Conservation (phyloP, 192 early-diverging fungal genomes). For the Entomortierella beljakovae region DNA sequence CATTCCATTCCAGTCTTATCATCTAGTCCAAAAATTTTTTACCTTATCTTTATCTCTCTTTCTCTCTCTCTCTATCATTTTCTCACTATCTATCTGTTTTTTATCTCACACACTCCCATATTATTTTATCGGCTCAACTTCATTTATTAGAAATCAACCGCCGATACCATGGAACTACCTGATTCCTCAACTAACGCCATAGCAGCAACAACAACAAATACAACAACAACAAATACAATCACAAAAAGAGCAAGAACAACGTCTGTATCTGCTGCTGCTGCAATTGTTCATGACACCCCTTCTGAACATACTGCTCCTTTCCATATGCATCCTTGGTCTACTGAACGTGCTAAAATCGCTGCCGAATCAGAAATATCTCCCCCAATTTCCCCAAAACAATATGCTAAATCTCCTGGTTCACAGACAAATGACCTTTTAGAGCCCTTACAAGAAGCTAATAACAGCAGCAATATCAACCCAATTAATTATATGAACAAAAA, state of each 20-base stretch:
- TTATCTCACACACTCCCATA: too few relatives aligned
- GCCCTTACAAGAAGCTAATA: constrained; percentile 32
- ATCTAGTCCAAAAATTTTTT: too few relatives aligned
- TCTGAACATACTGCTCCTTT: constrained; percentile 10
- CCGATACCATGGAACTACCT: neutral
- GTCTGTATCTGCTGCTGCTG: constrained; percentile 27
- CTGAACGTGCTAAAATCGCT: constrained; percentile 45
- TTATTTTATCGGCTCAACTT: neutral
- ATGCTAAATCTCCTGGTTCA: constrained; percentile 16
- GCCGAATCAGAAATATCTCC: constrained; percentile 42
- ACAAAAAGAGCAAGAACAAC: constrained; percentile 17
- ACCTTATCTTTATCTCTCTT: too few relatives aligned
- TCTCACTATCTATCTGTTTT: too few relatives aligned
- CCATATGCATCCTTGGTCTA: constrained; percentile 42
- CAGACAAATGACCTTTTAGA: constrained; percentile 25
- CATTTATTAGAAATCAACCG: too few relatives aligned
- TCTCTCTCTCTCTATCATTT: too few relatives aligned
- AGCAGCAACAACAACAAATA: neutral
- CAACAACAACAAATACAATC: neutral
- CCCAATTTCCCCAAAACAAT: constrained; percentile 48
- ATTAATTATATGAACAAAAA: too few relatives aligned
- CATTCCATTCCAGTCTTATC: neutral
- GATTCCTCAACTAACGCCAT: constrained; percentile 1
- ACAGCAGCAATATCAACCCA: neutral
- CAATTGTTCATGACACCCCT: constrained; percentile 11